Percentiles rank a stretch among this genome's conserved stretches.
phyloP scores from a whole-genome alignment of 2,329 filamentous ascomycete species.

The Penicillium sp. region DNA sequence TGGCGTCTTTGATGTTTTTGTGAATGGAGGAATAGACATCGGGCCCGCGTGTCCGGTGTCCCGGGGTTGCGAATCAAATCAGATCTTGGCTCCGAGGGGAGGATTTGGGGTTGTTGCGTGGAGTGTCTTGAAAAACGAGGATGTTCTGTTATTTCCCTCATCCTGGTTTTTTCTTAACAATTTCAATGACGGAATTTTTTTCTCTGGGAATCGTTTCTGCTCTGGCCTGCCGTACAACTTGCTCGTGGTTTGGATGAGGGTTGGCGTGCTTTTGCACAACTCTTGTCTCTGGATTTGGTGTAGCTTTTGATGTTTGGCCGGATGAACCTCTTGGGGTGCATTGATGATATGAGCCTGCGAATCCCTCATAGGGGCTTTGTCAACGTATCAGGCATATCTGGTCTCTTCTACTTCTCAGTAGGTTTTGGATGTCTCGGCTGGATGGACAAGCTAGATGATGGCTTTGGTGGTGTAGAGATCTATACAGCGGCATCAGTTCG shows the following conservation, averaged over 20 bases:
- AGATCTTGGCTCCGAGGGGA: constrained; percentile 24
- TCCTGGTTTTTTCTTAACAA: constrained; percentile 30
- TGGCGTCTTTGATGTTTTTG: constrained; percentile 15
- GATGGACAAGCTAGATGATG: neutral
- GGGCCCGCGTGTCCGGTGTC: constrained; percentile 14
- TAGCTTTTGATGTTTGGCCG: neutral
- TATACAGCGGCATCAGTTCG: too few species aligned
- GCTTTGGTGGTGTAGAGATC: neutral
- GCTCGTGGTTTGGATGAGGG: neutral
- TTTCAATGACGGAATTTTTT: constrained; percentile 35
- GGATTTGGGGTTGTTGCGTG: constrained; percentile 32
- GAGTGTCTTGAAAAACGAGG: constrained; percentile 31
- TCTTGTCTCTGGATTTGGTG: neutral
- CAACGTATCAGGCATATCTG: neutral
- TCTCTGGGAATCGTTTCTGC: constrained; percentile 17
- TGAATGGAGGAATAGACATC: constrained; percentile 18
- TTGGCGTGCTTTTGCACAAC: neutral
- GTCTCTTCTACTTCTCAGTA: neutral
- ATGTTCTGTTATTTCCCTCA: constrained; percentile 31
- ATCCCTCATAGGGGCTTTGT: neutral
- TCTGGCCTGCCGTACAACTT: neutral
- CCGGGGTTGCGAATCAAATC: constrained; percentile 12
- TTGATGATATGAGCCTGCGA: neutral
- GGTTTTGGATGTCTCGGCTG: neutral
- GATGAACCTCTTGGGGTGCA: neutral